Evolutionary conservation across 164 flowering plant species (phyloP).

Genomic region (Tetracentron sinense): DNA sequence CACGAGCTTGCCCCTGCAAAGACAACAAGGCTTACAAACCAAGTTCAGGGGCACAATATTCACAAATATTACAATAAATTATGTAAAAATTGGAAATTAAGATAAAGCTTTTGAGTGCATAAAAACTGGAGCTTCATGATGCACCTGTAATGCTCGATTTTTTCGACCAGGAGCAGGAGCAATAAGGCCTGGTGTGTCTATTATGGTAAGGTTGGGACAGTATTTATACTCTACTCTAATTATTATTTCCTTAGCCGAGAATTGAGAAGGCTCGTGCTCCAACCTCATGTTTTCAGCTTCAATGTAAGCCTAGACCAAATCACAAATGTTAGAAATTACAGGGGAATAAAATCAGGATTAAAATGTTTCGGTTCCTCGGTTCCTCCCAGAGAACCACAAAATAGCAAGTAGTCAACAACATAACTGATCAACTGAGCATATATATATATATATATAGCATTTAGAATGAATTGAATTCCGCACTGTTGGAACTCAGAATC

Average conservation of each 20-base stretch:
- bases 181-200: slow-evolving; percentile 94
- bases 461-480: too few relatives aligned
- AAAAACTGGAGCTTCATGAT: background rate
- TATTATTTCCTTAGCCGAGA: slow-evolving; percentile 83
- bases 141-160: slow-evolving; percentile 72
- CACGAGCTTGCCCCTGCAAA: slow-evolving; percentile 83
- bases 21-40: slow-evolving; percentile 3
- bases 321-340: background rate
- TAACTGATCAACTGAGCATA: too few relatives aligned
- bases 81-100: background rate
- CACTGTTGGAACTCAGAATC: too few relatives aligned
- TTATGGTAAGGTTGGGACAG: slow-evolving; percentile 92
- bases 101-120: background rate
- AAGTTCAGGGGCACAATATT: slow-evolving; percentile 4
- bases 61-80: background rate
- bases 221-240: slow-evolving; percentile 73
- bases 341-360: background rate
- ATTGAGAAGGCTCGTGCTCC: slow-evolving; percentile 74
- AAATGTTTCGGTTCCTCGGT: background rate
- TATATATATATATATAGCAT: too few relatives aligned
- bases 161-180: slow-evolving; percentile 97
- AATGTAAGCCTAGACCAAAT: slow-evolving; percentile 61
- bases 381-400: background rate
- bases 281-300: slow-evolving; percentile 95
- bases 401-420: background rate